Conservation (phyloP, 179 eudicot species). For the Actinidia arguta region DNA sequence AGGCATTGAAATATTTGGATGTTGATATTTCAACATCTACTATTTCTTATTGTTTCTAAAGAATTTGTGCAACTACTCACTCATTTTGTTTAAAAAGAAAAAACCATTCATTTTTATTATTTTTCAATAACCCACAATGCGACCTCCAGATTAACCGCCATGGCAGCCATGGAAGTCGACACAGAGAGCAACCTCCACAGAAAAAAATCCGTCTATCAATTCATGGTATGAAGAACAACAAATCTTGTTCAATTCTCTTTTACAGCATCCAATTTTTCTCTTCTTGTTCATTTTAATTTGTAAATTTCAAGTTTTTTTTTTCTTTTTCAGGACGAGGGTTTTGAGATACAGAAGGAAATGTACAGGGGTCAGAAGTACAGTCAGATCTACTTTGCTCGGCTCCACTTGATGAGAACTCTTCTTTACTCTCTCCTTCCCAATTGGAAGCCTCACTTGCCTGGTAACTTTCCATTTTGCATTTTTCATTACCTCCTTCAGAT, state of each 20-base stretch:
- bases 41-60: no score
- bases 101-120: no score
- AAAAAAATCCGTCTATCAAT: constrained; percentile 61
- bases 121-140: neutral
- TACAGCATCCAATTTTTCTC: neutral
- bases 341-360: constrained; percentile 67
- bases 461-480: constrained; percentile 33
- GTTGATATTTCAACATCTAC: no score
- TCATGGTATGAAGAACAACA: constrained; percentile 42
- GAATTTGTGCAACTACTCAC: constrained; percentile 7
- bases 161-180: constrained; percentile 62
- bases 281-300: no score
- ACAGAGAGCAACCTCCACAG: constrained; percentile 49
- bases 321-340: constrained; percentile 61
- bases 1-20: neutral
- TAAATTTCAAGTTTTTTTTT: neutral
- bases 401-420: constrained; percentile 79
- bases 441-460: constrained; percentile 88
- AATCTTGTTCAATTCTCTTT: neutral
- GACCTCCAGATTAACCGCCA: neutral
- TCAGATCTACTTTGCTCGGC: constrained; percentile 87
- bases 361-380: constrained; percentile 96
- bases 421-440: constrained; percentile 82
- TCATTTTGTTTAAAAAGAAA: neutral
- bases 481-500: neutral